Base-by-base conservation (phyloP, 2,329 filamentous ascomycete genomes). In the Shiraia sp. region DNA sequence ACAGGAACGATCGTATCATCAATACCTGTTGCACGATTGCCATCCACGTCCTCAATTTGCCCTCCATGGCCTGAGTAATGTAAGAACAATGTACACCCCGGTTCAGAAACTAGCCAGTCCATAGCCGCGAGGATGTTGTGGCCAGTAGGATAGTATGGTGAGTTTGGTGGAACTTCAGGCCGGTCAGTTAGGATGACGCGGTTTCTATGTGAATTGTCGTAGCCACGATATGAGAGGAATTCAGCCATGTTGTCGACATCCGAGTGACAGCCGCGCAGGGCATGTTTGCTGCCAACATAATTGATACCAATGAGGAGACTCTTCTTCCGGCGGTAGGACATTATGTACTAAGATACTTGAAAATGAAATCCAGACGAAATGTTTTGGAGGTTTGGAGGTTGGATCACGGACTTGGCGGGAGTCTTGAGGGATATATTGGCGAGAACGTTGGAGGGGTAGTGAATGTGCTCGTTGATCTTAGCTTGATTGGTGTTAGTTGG, bases 41-140 rank as follows among this genome's bases (percentile, higher is more conserved):
- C 73, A n/a, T 74, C 70, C 1, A 65, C 59, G 41, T 78, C 73
- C 10, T 59, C 61, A 15, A 80, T 73, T 59, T 80, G 78, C 29
- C 79, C 75, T 38, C 80, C 80, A 47, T 83, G 80, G 1, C 80
- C 80, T 0, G 76, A 79, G 51, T 83, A 83, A 49, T 80, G 79
- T 35, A 83, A 60, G 69, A 81, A 82, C 13, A 78, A 64, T 7
- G 68, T 73, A 40, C 77, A 77, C 8, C 75, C 74, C 0, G 79
- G 76, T 39, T 78, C 73, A 17, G 66, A 72, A 31, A 82, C 75
- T 2, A 83, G 72, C 80, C 80, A 83, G 40, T 78, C 70, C 63
- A 83, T 80, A 3, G 80, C 80, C 2, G 75, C 75, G 27, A 78
- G 57, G 13, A 77, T 69, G 49, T 75, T 75, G 49, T 69, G 69